A percentile compares a stretch with the other conserved stretches of the same genome.
Conservation (phyloP, 164 flowering plant genomes). For the Magnolia sinica region DNA sequence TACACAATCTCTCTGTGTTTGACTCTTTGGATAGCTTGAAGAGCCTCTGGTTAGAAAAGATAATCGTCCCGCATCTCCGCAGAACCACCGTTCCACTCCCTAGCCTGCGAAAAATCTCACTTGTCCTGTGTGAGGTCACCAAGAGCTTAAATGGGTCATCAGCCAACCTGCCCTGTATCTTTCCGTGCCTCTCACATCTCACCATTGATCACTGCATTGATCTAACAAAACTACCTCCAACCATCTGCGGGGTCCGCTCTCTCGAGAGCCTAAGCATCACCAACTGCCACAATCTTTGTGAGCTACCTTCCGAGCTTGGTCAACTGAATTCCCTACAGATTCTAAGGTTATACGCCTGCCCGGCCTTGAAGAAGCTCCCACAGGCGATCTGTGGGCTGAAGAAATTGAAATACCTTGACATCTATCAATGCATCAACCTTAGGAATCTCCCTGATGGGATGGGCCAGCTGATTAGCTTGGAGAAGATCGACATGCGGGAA, state of each 20-base stretch:
- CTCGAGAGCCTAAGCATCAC: constrained; percentile 59
- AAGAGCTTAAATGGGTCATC: constrained; percentile 29
- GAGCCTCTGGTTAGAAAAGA: constrained; percentile 80
- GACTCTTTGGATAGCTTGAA: constrained; percentile 38
- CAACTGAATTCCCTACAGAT: constrained; percentile 36
- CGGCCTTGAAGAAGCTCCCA: constrained; percentile 49
- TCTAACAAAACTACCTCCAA: constrained; percentile 43
- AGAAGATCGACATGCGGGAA: constrained; percentile 83
- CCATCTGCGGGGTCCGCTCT: constrained; percentile 35
- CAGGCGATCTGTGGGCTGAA: constrained; percentile 37
- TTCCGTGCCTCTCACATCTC: constrained; percentile 60
- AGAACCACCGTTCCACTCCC: constrained; percentile 26
- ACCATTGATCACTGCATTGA: constrained; percentile 72
- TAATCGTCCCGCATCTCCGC: constrained; percentile 36
- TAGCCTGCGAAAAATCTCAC: constrained; percentile 47
- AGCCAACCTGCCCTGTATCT: constrained; percentile 34
- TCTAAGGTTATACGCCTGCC: constrained; percentile 61
- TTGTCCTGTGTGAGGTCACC: constrained; percentile 56
- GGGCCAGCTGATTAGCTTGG: constrained; percentile 40
- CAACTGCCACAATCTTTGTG: constrained; percentile 56
- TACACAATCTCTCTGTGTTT: constrained; percentile 43
- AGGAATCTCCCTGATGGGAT: constrained; percentile 56
- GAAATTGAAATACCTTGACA: constrained; percentile 52
- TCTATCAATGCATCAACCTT: constrained; percentile 65
- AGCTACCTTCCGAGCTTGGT: constrained; percentile 52